Evolutionary conservation across 2,329 filamentous ascomycete genomes (phyloP).

Genomic region (Colletotrichum coccodes): DNA sequence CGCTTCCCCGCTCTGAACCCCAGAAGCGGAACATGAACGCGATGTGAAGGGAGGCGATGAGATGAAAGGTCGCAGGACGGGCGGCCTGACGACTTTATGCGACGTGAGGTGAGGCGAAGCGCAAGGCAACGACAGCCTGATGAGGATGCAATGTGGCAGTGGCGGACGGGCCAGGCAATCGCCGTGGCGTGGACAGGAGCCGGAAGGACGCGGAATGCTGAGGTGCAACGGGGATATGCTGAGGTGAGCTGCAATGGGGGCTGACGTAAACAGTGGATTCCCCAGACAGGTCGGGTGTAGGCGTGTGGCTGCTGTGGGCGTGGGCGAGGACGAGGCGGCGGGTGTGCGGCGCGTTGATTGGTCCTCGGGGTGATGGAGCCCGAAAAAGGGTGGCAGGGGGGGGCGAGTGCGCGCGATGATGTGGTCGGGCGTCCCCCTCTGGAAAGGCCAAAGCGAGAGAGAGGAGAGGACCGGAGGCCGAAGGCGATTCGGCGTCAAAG

Average conservation of each 20-base stretch:
- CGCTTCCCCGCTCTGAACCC: constrained; percentile 68
- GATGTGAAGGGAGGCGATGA: constrained; percentile 42
- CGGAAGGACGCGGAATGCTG: constrained; percentile 7
- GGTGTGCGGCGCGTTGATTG: constrained; percentile 21
- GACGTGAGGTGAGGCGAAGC: constrained; percentile 20
- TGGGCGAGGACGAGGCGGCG: constrained; percentile 12
- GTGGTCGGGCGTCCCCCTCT: constrained; percentile 31
- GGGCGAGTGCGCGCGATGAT: constrained; percentile 31
- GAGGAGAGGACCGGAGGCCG: constrained; percentile 25
- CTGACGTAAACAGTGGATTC: constrained; percentile 35
- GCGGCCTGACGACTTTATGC: constrained; percentile 20
- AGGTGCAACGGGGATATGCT: constrained; percentile 12
- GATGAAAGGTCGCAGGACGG: constrained; percentile 33
- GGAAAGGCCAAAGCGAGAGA: constrained; percentile 16
- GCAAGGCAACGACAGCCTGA: constrained; percentile 20
- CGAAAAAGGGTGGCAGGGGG: constrained; percentile 32
- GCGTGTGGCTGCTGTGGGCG: constrained; percentile 21
- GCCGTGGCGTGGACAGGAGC: constrained; percentile 8
- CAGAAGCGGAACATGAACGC: constrained; percentile 72
- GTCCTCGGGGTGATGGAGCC: constrained; percentile 10
- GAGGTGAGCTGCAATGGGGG: constrained; percentile 6
- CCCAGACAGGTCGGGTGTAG: constrained; percentile 16
- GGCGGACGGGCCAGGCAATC: constrained; percentile 24
- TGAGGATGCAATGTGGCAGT: constrained; percentile 18
- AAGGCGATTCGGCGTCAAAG: constrained; percentile 28